These are phyloP conservation scores for Xylaria castorea DNA, from an alignment of 495 filamentous ascomycete genomes.

Conservation along the genomic window DNA sequence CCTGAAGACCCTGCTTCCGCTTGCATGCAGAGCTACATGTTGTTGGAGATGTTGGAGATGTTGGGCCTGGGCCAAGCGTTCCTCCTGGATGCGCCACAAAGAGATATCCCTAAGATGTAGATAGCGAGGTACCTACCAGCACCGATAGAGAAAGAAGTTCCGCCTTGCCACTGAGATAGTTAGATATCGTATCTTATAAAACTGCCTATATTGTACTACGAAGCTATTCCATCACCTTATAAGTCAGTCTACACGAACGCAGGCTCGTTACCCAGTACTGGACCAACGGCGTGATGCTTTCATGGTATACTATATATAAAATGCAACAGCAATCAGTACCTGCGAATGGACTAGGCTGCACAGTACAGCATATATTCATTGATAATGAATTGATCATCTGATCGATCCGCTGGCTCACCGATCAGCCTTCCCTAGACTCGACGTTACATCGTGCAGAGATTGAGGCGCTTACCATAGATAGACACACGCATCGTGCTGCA, in stretches of 20 bases:
- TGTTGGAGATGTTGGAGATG: background rate
- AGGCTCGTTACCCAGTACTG: background rate
- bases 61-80: background rate
- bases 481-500: background rate
- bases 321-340: too few relatives aligned
- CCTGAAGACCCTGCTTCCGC: conserved; percentile 4
- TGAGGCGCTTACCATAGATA: conserved; percentile 18
- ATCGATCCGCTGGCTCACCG: background rate
- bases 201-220: background rate
- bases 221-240: too few relatives aligned
- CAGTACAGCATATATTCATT: background rate
- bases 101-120: background rate
- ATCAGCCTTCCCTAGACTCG: conserved; percentile 17
- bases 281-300: too few relatives aligned
- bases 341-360: too few relatives aligned
- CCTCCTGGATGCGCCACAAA: background rate
- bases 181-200: background rate
- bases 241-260: too few relatives aligned
- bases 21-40: conserved; percentile 14
- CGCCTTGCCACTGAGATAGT: too few relatives aligned
- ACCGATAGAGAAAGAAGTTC: too few relatives aligned
- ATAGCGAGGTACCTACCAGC: too few relatives aligned
- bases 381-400: background rate
- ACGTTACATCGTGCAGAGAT: conserved; percentile 19
- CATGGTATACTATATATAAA: too few relatives aligned